Evolutionary conservation across 345 rosid species (phyloP), one percentile per base, ranked within the genome.

Genomic region (Citrus maxima): DNA sequence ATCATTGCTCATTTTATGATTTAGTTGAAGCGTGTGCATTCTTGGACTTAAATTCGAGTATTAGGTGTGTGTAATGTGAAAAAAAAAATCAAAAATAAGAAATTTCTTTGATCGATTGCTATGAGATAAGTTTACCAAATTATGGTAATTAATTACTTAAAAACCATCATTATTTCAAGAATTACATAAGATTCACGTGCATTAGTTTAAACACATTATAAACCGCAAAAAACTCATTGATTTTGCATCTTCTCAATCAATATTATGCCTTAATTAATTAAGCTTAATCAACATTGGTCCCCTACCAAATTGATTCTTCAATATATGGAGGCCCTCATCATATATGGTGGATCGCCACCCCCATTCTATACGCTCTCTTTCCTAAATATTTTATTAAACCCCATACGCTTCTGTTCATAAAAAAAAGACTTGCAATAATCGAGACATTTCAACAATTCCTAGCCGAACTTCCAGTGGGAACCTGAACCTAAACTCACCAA

Each of bases 401-500:
- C 76, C 80, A 77, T 40, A 42, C 70, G 27, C 51, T 32, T 67
- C 70, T 59, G 78, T 40, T 54, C 76, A 18, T 54, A 22, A 70
- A 46, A 49, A 21, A 54, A 10, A 56, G n/a, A 18, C 4, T 42
- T 56, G 27, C 76, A 74, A 83, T 72, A 79, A 77, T 79, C 78
- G 83, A 79, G 85, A 58, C 75, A 74, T 59, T 62, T 73, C 73
- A 78, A 56, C 73, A 65, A 35, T 73, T 73, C 34, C 71, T 7
- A 64, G 55, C 84, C 73, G 75, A 71, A 80, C 58, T 46, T 74
- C 63, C 49, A 54, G 63, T 78, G 75, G 72, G 73, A 83, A 32
- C 69, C 69, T 9, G 68, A 69, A 75, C 75, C 70, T 54, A 61
- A 65, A 67, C 46, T 73, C 81, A 83, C 82, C 82, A 62, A 79